Conservation (phyloP, 352 stramenopile genomes). For the Pythium plurisporium region DNA sequence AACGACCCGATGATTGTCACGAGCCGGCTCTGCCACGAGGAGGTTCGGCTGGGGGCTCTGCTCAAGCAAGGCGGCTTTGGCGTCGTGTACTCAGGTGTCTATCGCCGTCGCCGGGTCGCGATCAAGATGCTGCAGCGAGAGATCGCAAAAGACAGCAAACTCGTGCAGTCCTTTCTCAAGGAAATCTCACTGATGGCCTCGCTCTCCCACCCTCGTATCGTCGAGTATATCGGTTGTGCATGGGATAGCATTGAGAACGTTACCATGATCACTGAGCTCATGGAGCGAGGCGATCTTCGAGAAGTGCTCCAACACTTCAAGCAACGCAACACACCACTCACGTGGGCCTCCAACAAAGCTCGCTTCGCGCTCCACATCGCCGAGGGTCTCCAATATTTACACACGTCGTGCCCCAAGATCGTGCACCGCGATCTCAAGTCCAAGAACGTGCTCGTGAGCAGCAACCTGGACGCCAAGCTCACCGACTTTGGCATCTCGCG, state of each 20-base stretch:
- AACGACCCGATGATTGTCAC: constrained; percentile 62
- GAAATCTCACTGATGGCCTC: constrained; percentile 67
- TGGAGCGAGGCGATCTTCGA: constrained; percentile 65
- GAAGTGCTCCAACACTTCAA: constrained; percentile 52
- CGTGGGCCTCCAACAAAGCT: constrained; percentile 47
- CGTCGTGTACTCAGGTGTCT: constrained; percentile 57
- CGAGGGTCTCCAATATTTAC: constrained; percentile 50
- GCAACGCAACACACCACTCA: constrained; percentile 31
- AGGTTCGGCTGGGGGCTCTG: constrained; percentile 50
- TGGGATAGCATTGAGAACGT: constrained; percentile 47
- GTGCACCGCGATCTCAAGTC: constrained; percentile 67
- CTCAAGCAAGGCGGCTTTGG: constrained; percentile 65
- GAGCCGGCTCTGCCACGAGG: constrained; percentile 57
- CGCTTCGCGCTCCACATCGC: constrained; percentile 51
- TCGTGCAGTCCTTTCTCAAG: constrained; percentile 55
- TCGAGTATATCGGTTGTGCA: constrained; percentile 63
- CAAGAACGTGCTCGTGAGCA: constrained; percentile 42
- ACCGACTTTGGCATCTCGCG: constrained; percentile 69
- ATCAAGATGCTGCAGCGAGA: constrained; percentile 66
- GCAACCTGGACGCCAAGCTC: constrained; percentile 41
- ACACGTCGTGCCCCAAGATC: constrained; percentile 57
- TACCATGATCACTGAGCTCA: constrained; percentile 38
- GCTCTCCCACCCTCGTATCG: constrained; percentile 51
- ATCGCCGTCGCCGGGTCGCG: constrained; percentile 51
- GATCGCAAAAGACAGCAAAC: constrained; percentile 41